Base-by-base conservation (phyloP, 257 asterid genomes). In the Salvia rosmarinus region DNA sequence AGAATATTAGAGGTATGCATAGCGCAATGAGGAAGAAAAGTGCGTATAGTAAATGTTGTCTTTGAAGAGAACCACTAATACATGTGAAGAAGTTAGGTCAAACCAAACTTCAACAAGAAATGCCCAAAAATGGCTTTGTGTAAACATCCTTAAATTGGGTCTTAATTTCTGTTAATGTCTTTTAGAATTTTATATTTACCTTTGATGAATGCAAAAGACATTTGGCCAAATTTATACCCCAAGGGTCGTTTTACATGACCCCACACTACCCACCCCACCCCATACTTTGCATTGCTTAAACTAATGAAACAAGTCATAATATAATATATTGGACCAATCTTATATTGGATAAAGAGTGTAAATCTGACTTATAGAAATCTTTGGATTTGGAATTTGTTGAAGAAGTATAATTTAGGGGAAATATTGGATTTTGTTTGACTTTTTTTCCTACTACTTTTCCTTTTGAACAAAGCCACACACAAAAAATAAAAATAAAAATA, bases 51-150 rank as follows among this genome's bases (percentile, higher is more conserved):
- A 69, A 74, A 71, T 20, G 76, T 71, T 74, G 80, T 71, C 76
- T 76, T 34, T 25, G 35, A 32, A 64, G 65, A 52, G 61, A 21
- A 70, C 73, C 74, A 70, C 67, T 23, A 55, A 46, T 52, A n/a
- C 67, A 70, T 56, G 75, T 25, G 62, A 75, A 75, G 49, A 76
- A 74, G 81, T 80, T 76, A 63, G 72, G 81, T 80, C 79, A 64
- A 76, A 70, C 68, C 44, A 54, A 63, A 50, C 64, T 77, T 16
- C 61, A 37, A 59, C 58, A 17, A 51, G 49, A 61, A 52, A 64
- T 72, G 64, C 42, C 74, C 82, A n/a, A 64, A 74, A 70, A 42
- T 74, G 78, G 77, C 44, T 64, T 57, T 64, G 55, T 28, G 30
- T 63, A 64, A 56, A 63, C 79, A 56, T 37, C 40, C 81, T 54